Evolutionary conservation across 2,329 filamentous ascomycete genomes (phyloP), one percentile per base, ranked within the genome.

Genomic region (Chaetothyriales sp.): DNA sequence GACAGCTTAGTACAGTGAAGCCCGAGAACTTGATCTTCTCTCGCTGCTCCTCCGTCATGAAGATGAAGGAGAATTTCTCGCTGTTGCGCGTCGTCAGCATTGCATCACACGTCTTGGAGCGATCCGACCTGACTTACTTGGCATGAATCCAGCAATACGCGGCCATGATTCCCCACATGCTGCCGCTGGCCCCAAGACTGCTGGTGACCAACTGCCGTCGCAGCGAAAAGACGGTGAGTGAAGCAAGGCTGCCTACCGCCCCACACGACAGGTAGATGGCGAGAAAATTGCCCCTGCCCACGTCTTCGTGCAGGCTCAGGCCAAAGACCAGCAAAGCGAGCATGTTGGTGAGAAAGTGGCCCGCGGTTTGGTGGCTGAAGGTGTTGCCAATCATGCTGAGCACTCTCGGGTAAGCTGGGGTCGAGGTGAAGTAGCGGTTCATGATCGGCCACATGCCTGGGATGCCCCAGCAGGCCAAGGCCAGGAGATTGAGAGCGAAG

Each of bases 361-460:
- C 63, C 50, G 74, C 62, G 6, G 69, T 67, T 47, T 80, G 72
- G 63, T 83, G 80, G 51, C 74, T 76, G 65, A 82, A 81, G 9
- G 73, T 65, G 59, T 73, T 76, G 18, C 75, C 73, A 4, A 82
- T 56, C 50, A 77, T 65, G 54, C 74, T 74, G 6, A 74, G 53
- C 7, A 76, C 69, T 53, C 72, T 70, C 1, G 79, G 79, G 54
- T 75, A 76, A 18, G 72, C 69, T 2, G 75, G 72, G 4, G 73
- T 68, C 40, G 71, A 69, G 50, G 76, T 69, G 61, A 78, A 77
- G 66, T 77, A 79, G 49, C 72, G 75, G 56, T 78, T 81, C 56
- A 80, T 68, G 19, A 73, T 52, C 25, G 69, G 68, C 78, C 78
- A 82, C 20, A 76, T 61, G 0, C 73, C 74, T 15, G 77, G 76